These are phyloP conservation scores for Dalbergia oliveri DNA, from an alignment of 306 rosid species.

Conservation along the genomic window DNA sequence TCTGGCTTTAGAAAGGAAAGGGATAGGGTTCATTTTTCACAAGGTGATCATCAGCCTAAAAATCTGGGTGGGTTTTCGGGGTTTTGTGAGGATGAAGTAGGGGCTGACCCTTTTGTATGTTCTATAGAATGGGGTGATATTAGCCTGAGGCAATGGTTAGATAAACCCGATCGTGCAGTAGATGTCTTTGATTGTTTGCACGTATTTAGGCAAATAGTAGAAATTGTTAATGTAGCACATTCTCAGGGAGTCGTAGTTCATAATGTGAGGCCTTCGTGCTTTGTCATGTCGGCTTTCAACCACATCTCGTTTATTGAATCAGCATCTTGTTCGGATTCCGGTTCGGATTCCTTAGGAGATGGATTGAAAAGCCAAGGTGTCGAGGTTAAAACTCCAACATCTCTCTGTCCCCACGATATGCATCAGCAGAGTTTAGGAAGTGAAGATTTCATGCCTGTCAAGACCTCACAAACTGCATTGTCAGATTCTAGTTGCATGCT, in stretches of 20 bases:
- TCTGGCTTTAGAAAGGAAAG: conserved; percentile 60
- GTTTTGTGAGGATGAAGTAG: conserved; percentile 66
- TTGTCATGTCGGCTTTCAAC: conserved; percentile 93
- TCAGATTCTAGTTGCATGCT: conserved; percentile 89
- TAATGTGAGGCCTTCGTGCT: conserved; percentile 96
- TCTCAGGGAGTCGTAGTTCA: conserved; percentile 93
- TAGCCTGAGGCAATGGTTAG: conserved; percentile 97
- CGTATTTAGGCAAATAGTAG: conserved; percentile 87
- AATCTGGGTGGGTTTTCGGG: conserved; percentile 69
- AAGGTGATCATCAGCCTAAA: conserved; percentile 53
- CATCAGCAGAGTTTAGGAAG: conserved; percentile 63
- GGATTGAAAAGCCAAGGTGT: conserved; percentile 59
- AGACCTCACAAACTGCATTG: conserved; percentile 60
- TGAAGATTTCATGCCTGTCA: conserved; percentile 60
- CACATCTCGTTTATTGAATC: conserved; percentile 93
- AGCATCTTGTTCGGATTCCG: conserved; percentile 92
- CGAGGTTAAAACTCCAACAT: conserved; percentile 61
- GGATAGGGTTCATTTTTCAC: conserved; percentile 60
- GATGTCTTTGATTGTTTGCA: conserved; percentile 84
- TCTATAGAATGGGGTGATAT: conserved; percentile 79
- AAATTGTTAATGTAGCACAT: conserved; percentile 79
- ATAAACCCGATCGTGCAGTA: conserved; percentile 74
- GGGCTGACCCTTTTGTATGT: conserved; percentile 62
- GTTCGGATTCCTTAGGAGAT: conserved; percentile 83
- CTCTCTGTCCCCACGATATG: conserved; percentile 54